Conservation (phyloP, 768 basidiomycete species). For the Botryobasidium botryosum region DNA sequence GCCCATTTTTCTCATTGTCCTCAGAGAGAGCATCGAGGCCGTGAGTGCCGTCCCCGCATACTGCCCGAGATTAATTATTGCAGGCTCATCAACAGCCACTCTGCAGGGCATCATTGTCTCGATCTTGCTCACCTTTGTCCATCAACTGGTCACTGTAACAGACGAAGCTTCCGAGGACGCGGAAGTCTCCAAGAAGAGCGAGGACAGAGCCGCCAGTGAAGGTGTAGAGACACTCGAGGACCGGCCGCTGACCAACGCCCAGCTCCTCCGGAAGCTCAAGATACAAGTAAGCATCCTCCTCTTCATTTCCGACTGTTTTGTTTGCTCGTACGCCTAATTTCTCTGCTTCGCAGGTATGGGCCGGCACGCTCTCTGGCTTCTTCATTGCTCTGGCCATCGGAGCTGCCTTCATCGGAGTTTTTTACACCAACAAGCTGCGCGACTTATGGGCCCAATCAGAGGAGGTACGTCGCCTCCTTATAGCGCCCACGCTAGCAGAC, state of each 20-base stretch:
- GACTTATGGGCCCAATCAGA: slow-evolving; percentile 1
- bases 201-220: slow-evolving; percentile 13
- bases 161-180: slow-evolving; percentile 10
- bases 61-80: too few species aligned
- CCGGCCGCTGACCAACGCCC: slow-evolving; percentile 21
- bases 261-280: slow-evolving; percentile 49
- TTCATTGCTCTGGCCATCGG: slow-evolving; percentile 68
- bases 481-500: neutral
- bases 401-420: slow-evolving; percentile 75
- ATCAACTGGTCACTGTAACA: slow-evolving; percentile 43
- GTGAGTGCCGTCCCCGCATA: slow-evolving; percentile 13
- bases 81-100: too few species aligned
- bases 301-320: neutral
- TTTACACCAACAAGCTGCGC: slow-evolving; percentile 5
- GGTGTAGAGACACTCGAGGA: too few species aligned
- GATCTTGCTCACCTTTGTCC: slow-evolving; percentile 79
- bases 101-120: slow-evolving; percentile 73
- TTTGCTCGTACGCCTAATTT: neutral
- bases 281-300: slow-evolving; percentile 15
- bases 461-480: neutral
- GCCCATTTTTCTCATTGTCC: slow-evolving; percentile 92
- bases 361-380: slow-evolving; percentile 61
- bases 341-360: slow-evolving; percentile 13
- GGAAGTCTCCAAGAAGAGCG: slow-evolving; percentile 12
- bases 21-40: slow-evolving; percentile 87